Percentiles rank a stretch among this genome's conserved stretches.
phyloP scores from a whole-genome alignment of 1,284 basidiomycete genomes.

The Stygiomarasmius scandens region DNA sequence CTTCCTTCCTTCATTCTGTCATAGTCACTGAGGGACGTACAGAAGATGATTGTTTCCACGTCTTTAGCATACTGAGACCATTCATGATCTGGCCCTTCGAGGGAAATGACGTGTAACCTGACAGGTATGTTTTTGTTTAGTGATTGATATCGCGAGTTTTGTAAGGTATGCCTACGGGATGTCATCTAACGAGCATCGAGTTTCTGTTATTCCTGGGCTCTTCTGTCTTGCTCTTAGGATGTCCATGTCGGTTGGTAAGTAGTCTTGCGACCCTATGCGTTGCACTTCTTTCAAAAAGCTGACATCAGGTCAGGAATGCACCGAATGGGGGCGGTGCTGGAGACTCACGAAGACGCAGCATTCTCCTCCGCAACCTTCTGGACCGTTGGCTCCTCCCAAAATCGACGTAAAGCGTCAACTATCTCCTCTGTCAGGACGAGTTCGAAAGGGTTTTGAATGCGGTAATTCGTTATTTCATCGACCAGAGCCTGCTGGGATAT shows the following conservation, averaged over 20 bases:
- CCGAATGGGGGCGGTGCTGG: too few relatives aligned
- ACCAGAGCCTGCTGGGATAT: conserved; percentile 44
- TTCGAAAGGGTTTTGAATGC: conserved; percentile 32
- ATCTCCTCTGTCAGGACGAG: conserved; percentile 66
- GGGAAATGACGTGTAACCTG: conserved; percentile 67
- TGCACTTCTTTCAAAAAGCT: conserved; percentile 80
- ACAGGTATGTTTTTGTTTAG: too few relatives aligned
- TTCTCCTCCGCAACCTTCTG: conserved; percentile 83
- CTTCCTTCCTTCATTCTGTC: conserved; percentile 71
- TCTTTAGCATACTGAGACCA: conserved; percentile 85
- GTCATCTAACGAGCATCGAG: conserved; percentile 57
- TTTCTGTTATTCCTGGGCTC: conserved; percentile 84
- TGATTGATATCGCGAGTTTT: too few relatives aligned
- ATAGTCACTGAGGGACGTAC: conserved; percentile 80
- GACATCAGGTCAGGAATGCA: too few relatives aligned
- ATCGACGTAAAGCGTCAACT: conserved; percentile 75
- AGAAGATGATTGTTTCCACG: conserved; percentile 84
- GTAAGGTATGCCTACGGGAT: conserved; percentile 76
- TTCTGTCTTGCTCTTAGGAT: conserved; percentile 79
- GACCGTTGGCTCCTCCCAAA: conserved; percentile 94
- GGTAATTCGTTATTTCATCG: conserved; percentile 65
- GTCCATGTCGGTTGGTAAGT: conserved; percentile 77
- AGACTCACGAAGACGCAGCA: conserved; percentile 47
- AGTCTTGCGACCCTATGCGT: conserved; percentile 68
- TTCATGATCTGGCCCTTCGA: conserved; percentile 57